phyloP scores from a whole-genome alignment of 2,329 filamentous ascomycete species.

The Exophiala sp. region DNA sequence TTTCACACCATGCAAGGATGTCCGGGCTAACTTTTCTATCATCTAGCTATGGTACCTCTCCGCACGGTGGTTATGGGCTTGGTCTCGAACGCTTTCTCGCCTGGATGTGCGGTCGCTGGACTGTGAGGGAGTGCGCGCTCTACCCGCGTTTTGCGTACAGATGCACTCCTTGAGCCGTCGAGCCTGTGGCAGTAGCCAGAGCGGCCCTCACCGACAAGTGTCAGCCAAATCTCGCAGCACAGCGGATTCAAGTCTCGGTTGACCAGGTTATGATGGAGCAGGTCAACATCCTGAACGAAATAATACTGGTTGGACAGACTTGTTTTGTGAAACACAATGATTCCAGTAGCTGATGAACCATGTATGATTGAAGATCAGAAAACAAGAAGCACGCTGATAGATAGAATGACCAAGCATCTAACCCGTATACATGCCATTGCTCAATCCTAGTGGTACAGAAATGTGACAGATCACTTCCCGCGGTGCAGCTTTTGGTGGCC shows the following conservation, averaged over 20 bases:
- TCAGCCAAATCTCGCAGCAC: neutral
- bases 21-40: neutral
- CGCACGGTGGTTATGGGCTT: slow-evolving; percentile 88
- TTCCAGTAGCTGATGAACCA: neutral
- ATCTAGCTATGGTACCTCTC: slow-evolving; percentile 68
- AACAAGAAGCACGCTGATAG: neutral
- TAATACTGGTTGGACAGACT: no score
- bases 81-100: slow-evolving; percentile 77
- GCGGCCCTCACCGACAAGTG: no score
- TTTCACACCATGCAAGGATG: no score
- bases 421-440: neutral
- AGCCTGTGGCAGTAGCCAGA: neutral
- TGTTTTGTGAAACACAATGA: neutral
- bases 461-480: neutral
- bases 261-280: no score
- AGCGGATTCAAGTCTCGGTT: no score
- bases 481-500: neutral
- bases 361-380: slow-evolving; percentile 1
- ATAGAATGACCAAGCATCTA: neutral
- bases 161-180: slow-evolving; percentile 41
- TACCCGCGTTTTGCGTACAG: slow-evolving; percentile 49
- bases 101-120: slow-evolving; percentile 62
- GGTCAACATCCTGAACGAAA: no score
- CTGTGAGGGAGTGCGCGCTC: slow-evolving; percentile 53
- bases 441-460: neutral